Conservation (phyloP, 768 basidiomycete species). For the Gymnopilus dilepis region DNA sequence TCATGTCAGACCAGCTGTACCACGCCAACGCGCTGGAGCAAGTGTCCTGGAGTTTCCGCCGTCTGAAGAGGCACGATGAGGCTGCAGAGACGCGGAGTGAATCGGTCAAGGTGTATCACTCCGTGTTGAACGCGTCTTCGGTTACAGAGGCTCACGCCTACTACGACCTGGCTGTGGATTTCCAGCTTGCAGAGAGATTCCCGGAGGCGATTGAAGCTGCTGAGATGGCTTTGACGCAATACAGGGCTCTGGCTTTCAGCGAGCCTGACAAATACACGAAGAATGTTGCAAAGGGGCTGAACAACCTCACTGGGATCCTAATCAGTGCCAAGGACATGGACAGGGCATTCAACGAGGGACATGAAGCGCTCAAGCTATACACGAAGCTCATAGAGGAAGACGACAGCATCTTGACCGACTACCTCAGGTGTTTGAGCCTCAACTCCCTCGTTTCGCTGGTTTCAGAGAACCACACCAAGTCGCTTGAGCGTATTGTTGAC, state of each 20-base stretch:
- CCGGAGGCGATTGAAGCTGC: slow-evolving; percentile 15
- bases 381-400: slow-evolving; percentile 6
- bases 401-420: neutral
- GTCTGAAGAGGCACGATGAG: slow-evolving; percentile 19
- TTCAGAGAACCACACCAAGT: slow-evolving; percentile 12
- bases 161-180: slow-evolving; percentile 18
- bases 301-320: slow-evolving; percentile 7
- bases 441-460: slow-evolving; percentile 3
- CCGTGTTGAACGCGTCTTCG: slow-evolving; percentile 7
- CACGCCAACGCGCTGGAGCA: slow-evolving; percentile 19
- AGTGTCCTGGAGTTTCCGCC: slow-evolving; percentile 16
- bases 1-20: slow-evolving; percentile 16
- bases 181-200: slow-evolving; percentile 11
- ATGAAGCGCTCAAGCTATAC: slow-evolving; percentile 14
- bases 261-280: slow-evolving; percentile 16
- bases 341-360: slow-evolving; percentile 17
- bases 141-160: slow-evolving; percentile 16
- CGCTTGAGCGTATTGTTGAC: slow-evolving; percentile 4
- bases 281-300: slow-evolving; percentile 16
- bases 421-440: slow-evolving; percentile 5
- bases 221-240: slow-evolving; percentile 15
- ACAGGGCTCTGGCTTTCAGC: slow-evolving; percentile 13
- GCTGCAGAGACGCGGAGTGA: slow-evolving; percentile 16
- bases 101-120: slow-evolving; percentile 16
- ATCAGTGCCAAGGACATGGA: slow-evolving; percentile 8